A percentile compares a stretch with the other conserved stretches of the same genome.
phyloP scores from a whole-genome alignment of 495 filamentous ascomycete species.

The Xylaria nigripes region DNA sequence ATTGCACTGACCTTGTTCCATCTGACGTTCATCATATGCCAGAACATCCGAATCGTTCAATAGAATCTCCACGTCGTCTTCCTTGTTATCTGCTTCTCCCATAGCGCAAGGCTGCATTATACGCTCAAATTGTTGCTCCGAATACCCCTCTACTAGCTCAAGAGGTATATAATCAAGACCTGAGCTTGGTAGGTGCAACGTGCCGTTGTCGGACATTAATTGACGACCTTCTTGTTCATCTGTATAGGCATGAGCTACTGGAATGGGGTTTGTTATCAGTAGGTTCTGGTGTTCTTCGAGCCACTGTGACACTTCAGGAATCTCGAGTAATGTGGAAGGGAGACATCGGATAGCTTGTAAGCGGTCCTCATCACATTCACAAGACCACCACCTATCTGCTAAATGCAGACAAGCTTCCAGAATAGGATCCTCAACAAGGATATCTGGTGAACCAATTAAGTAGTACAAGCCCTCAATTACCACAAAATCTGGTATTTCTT shows the following conservation, averaged over 20 bases:
- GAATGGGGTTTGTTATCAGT: neutral
- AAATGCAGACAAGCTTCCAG: neutral
- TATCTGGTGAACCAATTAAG: neutral
- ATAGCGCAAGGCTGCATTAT: too few species aligned
- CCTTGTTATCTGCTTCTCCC: neutral
- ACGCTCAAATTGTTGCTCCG: neutral
- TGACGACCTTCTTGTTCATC: neutral
- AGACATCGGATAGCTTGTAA: neutral
- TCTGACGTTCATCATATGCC: neutral
- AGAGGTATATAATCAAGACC: neutral
- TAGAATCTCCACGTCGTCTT: neutral
- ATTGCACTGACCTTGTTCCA: too few species aligned
- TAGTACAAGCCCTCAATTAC: neutral
- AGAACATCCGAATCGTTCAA: neutral
- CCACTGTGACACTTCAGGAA: neutral
- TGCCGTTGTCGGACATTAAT: neutral
- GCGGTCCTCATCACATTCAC: neutral
- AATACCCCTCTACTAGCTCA: neutral
- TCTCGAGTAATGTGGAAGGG: neutral
- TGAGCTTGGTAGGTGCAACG: neutral
- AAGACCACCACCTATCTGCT: neutral
- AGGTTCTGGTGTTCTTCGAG: neutral
- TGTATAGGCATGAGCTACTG: neutral
- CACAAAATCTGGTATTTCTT: neutral
- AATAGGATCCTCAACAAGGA: neutral